A percentile compares a stretch with the other conserved stretches of the same genome.
Evolutionary conservation across 1,284 basidiomycete species (phyloP).

Genomic region (Somion occarium): DNA sequence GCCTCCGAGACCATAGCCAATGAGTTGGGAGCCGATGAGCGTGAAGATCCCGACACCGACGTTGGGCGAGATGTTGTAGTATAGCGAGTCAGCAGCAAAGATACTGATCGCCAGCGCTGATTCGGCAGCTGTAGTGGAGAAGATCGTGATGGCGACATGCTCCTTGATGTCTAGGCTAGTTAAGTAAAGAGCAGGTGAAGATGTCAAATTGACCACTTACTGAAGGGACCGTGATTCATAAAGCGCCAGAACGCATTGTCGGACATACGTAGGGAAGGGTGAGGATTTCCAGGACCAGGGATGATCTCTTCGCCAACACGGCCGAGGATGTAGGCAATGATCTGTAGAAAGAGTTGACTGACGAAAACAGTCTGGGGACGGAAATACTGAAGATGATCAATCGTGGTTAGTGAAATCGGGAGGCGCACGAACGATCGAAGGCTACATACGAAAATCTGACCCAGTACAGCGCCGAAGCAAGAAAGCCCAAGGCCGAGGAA

Average conservation of each 20-base stretch:
- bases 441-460: constrained; percentile 48
- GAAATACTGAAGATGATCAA: constrained; percentile 21
- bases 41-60: constrained; percentile 34
- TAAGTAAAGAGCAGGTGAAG: not conserved
- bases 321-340: constrained; percentile 35
- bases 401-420: constrained; percentile 5
- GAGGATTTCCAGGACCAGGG: constrained; percentile 36
- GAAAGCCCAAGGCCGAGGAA: constrained; percentile 44
- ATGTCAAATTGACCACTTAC: constrained; percentile 25
- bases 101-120: constrained; percentile 24
- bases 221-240: constrained; percentile 52
- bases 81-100: constrained; percentile 30
- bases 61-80: constrained; percentile 32
- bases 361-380: constrained; percentile 56
- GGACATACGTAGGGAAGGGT: constrained; percentile 27
- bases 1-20: constrained; percentile 27
- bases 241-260: constrained; percentile 46
- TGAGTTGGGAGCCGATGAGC: constrained; percentile 24
- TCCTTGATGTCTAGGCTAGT: constrained; percentile 47
- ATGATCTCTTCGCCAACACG: constrained; percentile 39
- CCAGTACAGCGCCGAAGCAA: constrained; percentile 52
- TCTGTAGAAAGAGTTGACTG: constrained; percentile 50
- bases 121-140: constrained; percentile 26
- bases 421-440: not conserved
- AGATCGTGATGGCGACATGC: constrained; percentile 57